These are phyloP conservation scores for Nannochloropsis gaditana DNA, from an alignment of 108 stramenopile genomes.

Conservation along the genomic window DNA sequence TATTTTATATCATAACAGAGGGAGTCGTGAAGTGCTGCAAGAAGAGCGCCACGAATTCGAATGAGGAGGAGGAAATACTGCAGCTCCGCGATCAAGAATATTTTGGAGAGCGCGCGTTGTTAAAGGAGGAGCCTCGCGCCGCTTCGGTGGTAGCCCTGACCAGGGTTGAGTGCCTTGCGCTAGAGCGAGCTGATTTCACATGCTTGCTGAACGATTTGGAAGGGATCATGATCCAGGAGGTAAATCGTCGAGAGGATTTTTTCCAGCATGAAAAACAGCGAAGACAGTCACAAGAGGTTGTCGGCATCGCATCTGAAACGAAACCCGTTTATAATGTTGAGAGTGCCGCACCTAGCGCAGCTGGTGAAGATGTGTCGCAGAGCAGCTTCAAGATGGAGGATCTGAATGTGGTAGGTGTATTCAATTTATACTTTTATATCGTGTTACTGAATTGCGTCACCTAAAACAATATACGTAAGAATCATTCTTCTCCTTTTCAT, in stretches of 20 bases:
- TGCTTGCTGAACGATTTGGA: constrained; percentile 36
- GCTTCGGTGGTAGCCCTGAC: constrained; percentile 43
- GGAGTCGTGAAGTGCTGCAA: constrained; percentile 44
- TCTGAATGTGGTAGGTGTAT: constrained; percentile 35
- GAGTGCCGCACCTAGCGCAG: constrained; percentile 63
- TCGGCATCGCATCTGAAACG: too few species aligned
- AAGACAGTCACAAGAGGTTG: too few species aligned
- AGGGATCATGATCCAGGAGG: constrained; percentile 32
- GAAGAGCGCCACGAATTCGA: neutral
- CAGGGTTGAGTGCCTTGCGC: constrained; percentile 48
- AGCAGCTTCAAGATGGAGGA: constrained; percentile 33
- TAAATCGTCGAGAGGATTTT: constrained; percentile 31
- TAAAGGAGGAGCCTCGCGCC: constrained; percentile 48
- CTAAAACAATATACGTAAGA: constrained; percentile 31
- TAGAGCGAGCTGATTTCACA: constrained; percentile 45
- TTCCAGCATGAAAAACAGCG: neutral
- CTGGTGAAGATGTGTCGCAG: constrained; percentile 65
- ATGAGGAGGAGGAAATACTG: constrained; percentile 41
- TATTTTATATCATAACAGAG: constrained; percentile 63
- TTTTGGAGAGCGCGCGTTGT: constrained; percentile 50
- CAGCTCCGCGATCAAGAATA: constrained; percentile 46
- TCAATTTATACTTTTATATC: constrained; percentile 52
- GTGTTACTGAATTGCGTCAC: neutral
- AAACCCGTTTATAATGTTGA: constrained; percentile 36
- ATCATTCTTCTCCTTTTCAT: constrained; percentile 51